These are phyloP conservation scores for Pisolithus tinctorius DNA, from an alignment of 768 basidiomycete genomes.

Conservation along the genomic window DNA sequence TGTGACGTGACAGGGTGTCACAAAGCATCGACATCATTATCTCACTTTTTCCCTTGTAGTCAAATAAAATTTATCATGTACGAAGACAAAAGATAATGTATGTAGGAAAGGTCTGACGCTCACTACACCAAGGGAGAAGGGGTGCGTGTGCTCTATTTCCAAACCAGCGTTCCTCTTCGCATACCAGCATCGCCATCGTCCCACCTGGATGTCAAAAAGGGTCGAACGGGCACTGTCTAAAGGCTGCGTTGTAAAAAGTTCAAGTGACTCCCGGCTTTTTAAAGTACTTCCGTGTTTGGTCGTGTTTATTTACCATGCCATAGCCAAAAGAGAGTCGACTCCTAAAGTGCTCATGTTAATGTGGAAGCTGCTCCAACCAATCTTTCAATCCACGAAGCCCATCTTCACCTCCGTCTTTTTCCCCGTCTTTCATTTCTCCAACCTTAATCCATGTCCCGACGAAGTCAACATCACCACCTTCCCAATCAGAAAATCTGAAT, in stretches of 20 bases:
- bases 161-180: conserved; percentile 52
- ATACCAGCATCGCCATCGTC: conserved; percentile 62
- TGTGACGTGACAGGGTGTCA: conserved; percentile 7
- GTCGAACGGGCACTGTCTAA: conserved; percentile 67
- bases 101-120: conserved; percentile 69
- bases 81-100: background rate
- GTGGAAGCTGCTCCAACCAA: conserved; percentile 43
- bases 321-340: conserved; percentile 6
- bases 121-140: conserved; percentile 39
- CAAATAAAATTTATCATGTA: no score
- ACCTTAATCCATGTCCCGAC: conserved; percentile 48
- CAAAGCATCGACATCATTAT: no score
- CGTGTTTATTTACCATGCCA: conserved; percentile 16
- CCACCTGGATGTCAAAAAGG: conserved; percentile 27
- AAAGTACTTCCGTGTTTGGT: conserved; percentile 21
- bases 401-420: conserved; percentile 29
- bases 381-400: conserved; percentile 39
- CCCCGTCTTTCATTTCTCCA: conserved; percentile 27
- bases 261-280: background rate
- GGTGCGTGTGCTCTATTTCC: conserved; percentile 59
- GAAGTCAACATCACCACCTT: conserved; percentile 73
- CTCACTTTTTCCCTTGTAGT: no score
- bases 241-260: conserved; percentile 41
- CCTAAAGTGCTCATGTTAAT: conserved; percentile 1
- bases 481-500: conserved; percentile 79